Evolutionary conservation across 371 early-diverging fungal species (phyloP), one percentile per base, ranked within the genome.

Genomic region (Zopfochytrium polystomum): DNA sequence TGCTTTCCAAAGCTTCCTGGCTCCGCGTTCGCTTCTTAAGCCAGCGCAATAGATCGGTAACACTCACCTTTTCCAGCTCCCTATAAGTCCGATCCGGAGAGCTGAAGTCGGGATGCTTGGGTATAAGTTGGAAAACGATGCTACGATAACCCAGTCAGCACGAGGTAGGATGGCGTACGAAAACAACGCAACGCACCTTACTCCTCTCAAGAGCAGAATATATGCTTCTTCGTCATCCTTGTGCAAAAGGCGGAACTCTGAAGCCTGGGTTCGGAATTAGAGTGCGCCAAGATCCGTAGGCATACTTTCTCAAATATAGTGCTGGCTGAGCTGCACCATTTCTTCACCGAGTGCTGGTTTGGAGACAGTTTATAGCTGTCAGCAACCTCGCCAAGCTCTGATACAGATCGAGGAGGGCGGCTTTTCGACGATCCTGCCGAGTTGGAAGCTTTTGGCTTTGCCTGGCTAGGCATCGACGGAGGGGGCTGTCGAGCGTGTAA

Each of bases 141-240:
- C 70, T 68, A 55, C 6, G 6, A 30, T 11, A 33, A 32, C 29
- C 27, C 15, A 27, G 13, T 20, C n/a, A 13, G n/a, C 6, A 35
- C 26, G 33, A 6, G 31, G 47, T 46, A 43, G 30, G 49, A 22
- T 44, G 29, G 13, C 52, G 54, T 31, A 27, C 11, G 26, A 20
- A 29, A n/a, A 7, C 5, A 25, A 20, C 9, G 51, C 1, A 23
- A 34, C 70, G 30, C 18, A 70, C 75, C 60, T 66, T 6, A 70
- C 56, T 15, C 66, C 69, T 27, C 60, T 53, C 35, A 70, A 15
- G 35, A 70, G 56, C 6, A 60, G 54, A 33, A 77, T 53, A 49
- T 70, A 77, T 11, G 74, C 70, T 5, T 58, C 56, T 20, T 77
- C 77, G 2, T 60, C 27, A 35, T 70, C 63, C n/a, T n/a, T n/a